These are phyloP conservation scores for Kwoniella sp. DNA, from an alignment of 768 basidiomycete species.

Conservation along the genomic window DNA sequence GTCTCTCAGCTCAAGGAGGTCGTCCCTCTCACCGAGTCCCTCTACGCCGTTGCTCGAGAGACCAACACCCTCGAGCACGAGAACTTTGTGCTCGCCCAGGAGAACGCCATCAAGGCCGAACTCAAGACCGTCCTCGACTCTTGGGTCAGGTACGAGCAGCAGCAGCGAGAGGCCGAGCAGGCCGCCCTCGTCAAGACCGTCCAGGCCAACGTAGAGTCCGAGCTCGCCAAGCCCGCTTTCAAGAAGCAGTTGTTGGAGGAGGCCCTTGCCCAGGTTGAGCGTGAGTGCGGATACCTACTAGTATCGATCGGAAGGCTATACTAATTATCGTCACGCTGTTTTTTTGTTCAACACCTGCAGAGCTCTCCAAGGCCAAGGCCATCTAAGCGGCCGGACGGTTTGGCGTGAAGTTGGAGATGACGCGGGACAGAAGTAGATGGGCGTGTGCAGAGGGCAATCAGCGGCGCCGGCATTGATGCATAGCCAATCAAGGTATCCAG, in stretches of 20 bases:
- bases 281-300: constrained; percentile 64
- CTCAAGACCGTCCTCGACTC: constrained; percentile 93
- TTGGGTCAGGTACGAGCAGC: constrained; percentile 98
- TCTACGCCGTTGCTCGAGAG: constrained; percentile 94
- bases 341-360: constrained; percentile 58
- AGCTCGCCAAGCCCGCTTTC: constrained; percentile 72
- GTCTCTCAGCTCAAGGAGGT: constrained; percentile 96
- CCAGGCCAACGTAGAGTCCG: constrained; percentile 47
- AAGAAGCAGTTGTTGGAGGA: constrained; percentile 79
- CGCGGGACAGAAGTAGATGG: constrained; percentile 3
- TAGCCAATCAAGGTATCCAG: neutral
- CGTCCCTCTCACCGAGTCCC: constrained; percentile 81
- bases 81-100: constrained; percentile 87
- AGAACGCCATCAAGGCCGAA: constrained; percentile 80
- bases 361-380: constrained; percentile 86
- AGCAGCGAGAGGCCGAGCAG: constrained; percentile 95
- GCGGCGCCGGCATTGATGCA: neutral
- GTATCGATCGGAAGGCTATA: neutral
- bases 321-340: neutral
- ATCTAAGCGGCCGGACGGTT: constrained; percentile 63
- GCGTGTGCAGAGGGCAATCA: neutral
- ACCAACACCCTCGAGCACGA: constrained; percentile 87
- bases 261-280: constrained; percentile 88
- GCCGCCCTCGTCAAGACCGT: constrained; percentile 82
- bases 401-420: neutral